Base-by-base conservation (phyloP, 805 yeast species). In the Candida fluviatilis region DNA sequence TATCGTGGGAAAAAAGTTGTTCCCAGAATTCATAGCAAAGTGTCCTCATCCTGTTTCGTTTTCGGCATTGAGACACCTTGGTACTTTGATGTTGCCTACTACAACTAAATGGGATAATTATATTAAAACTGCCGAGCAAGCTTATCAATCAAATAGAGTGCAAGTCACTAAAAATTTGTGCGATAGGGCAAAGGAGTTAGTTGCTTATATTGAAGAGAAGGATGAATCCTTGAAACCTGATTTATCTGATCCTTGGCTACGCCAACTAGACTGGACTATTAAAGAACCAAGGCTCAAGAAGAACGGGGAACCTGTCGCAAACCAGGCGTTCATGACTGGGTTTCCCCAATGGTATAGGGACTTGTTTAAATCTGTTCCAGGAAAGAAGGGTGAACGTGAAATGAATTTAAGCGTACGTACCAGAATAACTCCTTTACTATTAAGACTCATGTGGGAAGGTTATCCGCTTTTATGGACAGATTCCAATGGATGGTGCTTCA, bases 1-100 rank as follows among this genome's bases (percentile, higher is more conserved):
- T 50, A 64, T 64, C 42, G 87, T 91, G 2, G 81, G 82, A 46
- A 66, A 71, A 41, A 77, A 77, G 41, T 75, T 89, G 0, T 76
- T 80, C 23, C 96, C 96, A 1, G 62, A 66, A 25, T 93, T 86
- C 52, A 57, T 75, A 18, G 51, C 66, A 23, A 73, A 78, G 36
- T 79, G 90, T 31, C 96, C 99, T 0, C 99, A 93, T 59, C 97
- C 99, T 0, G 95, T 91, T 2, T 85, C 95, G 12, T 84, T 90
- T 64, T 90, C 93, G 1, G 96, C 96, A 2, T 64, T 93, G 32
- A 71, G 83, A 47, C 82, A 78, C 39, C 66, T 93, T 52, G 80
- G 89, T 7, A 72, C 82, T 15, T 75, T 85, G 32, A 76, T 90
- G 35, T 62, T 95, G 29, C 96, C 99, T 1, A 82, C 95, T 0